Evolutionary conservation across 768 basidiomycete genomes (phyloP).

Genomic region (Rhizopogon vinicolor): DNA sequence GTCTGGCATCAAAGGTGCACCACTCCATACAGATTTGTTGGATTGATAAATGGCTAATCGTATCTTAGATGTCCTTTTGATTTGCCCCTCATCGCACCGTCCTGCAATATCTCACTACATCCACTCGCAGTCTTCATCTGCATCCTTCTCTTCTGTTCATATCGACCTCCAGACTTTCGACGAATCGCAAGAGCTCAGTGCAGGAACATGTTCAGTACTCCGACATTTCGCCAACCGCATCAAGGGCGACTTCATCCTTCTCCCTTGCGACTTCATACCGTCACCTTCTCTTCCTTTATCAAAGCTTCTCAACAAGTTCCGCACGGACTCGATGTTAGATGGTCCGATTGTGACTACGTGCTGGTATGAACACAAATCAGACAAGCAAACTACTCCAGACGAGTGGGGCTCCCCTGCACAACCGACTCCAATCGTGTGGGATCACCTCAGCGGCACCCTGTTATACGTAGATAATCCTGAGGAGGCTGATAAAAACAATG

Average conservation of each 20-base stretch:
- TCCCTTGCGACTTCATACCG: slow-evolving; percentile 90
- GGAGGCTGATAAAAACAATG: slow-evolving; percentile 58
- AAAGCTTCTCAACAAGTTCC: slow-evolving; percentile 74
- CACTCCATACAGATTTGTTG: background rate
- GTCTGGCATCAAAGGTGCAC: slow-evolving; percentile 73
- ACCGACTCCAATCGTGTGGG: slow-evolving; percentile 59
- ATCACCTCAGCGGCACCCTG: slow-evolving; percentile 58
- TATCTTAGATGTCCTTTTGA: slow-evolving; percentile 71
- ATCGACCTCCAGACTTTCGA: slow-evolving; percentile 82
- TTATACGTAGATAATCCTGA: slow-evolving; percentile 71
- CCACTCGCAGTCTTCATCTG: slow-evolving; percentile 65
- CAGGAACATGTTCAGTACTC: slow-evolving; percentile 73
- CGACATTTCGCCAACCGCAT: slow-evolving; percentile 75
- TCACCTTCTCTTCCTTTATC: slow-evolving; percentile 68
- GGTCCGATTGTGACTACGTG: slow-evolving; percentile 61
- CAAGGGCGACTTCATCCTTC: slow-evolving; percentile 78
- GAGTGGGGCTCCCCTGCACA: slow-evolving; percentile 57
- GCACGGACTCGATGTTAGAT: slow-evolving; percentile 62
- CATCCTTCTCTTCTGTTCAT: slow-evolving; percentile 54
- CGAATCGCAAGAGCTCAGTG: slow-evolving; percentile 58
- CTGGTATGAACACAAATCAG: slow-evolving; percentile 54
- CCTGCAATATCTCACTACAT: slow-evolving; percentile 79
- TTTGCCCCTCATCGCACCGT: slow-evolving; percentile 78
- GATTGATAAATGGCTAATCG: slow-evolving; percentile 6
- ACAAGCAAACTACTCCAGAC: slow-evolving; percentile 53